Percentiles rank a stretch among this genome's conserved stretches.
Conservation (phyloP, 2,329 filamentous ascomycete species). For the Trichoderma sp. region DNA sequence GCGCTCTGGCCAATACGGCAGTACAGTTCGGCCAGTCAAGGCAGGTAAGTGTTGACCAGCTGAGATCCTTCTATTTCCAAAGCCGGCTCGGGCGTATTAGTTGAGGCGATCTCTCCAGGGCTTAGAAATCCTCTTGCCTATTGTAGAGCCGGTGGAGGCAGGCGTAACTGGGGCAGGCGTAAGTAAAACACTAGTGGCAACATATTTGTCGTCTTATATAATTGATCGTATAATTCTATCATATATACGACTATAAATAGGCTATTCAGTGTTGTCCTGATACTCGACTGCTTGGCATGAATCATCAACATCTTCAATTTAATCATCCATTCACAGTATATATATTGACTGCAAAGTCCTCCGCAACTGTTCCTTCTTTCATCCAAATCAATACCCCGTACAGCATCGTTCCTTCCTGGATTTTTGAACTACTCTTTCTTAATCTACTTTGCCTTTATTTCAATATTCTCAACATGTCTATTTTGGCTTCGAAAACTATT, state of each 20-base stretch:
- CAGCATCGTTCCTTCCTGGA: neutral
- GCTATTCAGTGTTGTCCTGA: neutral
- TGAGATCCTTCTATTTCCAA: neutral
- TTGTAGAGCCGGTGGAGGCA: neutral
- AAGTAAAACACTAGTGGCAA: neutral
- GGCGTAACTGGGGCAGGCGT: neutral
- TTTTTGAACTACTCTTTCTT: neutral
- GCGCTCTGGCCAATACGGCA: neutral
- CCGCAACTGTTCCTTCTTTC: neutral
- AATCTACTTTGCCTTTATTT: neutral
- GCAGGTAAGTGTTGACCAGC: neutral
- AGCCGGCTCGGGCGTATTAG: neutral
- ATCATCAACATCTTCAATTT: neutral
- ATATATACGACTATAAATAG: neutral
- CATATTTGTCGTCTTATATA: neutral
- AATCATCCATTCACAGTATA: neutral
- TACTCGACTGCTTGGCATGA: neutral
- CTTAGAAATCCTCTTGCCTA: neutral
- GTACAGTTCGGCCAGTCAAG: neutral
- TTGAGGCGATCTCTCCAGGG: neutral
- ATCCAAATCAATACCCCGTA: neutral
- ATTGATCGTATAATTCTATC: neutral
- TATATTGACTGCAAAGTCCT: neutral
- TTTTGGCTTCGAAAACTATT: neutral
- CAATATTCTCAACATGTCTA: neutral